Base-by-base conservation (phyloP, 495 filamentous ascomycete species). In the Penicillium waksmanii region DNA sequence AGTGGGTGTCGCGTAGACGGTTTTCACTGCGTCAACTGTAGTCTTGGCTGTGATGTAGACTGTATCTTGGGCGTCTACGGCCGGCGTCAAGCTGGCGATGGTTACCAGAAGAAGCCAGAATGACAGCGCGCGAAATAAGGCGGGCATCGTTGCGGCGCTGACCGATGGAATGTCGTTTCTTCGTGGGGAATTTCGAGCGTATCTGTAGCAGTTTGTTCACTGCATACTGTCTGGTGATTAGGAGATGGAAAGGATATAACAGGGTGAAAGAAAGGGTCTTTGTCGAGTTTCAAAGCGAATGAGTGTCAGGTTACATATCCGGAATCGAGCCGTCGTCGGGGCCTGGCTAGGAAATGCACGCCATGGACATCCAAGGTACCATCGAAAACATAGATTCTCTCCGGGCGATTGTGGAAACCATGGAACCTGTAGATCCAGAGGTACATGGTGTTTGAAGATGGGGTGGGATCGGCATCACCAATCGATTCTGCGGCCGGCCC, bases 1-100 rank as follows among this genome's bases (percentile, higher is more conserved):
- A 2, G 73, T 72, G 8, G 65, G 67, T 21, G 72, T 63, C 21
- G 55, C 51, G 33, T 62, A 58, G 7, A 73, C 62, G 21, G 64
- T 70, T 19, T 62, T 63, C 15, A 65, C 61, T 21, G 70, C 59
- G 38, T 64, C 23, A 2, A 67, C 59, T 3, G 57, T 66, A 13
- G 67, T 62, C 13, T 59, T 34, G 3, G 63, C 56, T n/a, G 56
- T 66, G 23, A 56, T 53, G 43, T 52, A 27, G 3, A 63, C 47
- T 2, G 43, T 46, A 9, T 66, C 58, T 42, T 62, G 17, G 2
- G 58, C 34, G 17, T 44, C n/a, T n/a, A 40, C 46, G n/a, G 13
- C 23, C 0, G 49, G 5, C 3, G 54, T 11, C 3, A 60, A 54
- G 54, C 36, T 19, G n/a, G 5, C 42, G n/a, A 36, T 13, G 3